phyloP scores from a whole-genome alignment of 2,329 filamentous ascomycete species.

The Juglanconis sp. region DNA sequence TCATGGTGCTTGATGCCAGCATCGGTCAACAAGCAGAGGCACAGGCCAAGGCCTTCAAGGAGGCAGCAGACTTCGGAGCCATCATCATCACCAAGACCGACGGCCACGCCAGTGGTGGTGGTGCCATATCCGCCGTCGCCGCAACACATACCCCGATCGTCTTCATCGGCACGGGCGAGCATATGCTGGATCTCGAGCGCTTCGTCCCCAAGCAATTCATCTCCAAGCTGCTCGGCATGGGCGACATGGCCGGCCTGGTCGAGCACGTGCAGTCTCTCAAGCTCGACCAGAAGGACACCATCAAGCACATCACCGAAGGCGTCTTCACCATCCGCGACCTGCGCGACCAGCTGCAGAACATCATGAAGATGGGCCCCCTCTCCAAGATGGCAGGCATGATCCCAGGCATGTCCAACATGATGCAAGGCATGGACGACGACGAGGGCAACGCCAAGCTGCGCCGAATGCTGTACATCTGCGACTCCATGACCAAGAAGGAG shows the following conservation, averaged over 20 bases:
- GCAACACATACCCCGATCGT: constrained; percentile 96
- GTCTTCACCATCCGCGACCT: constrained; percentile 95
- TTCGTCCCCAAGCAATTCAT: constrained; percentile 94
- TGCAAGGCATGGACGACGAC: constrained; percentile 95
- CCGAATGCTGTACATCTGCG: constrained; percentile 98
- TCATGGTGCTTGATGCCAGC: constrained; percentile 95
- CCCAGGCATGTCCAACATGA: constrained; percentile 87
- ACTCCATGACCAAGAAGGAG: constrained; percentile 96
- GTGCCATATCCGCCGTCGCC: constrained; percentile 94
- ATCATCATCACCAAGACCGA: constrained; percentile 99
- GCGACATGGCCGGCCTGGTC: constrained; percentile 89
- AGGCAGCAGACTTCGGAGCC: constrained; percentile 91
- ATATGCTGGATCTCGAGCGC: constrained; percentile 90
- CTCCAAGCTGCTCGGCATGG: constrained; percentile 92
- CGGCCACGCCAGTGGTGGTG: constrained; percentile 90
- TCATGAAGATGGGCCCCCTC: constrained; percentile 99
- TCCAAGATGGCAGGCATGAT: constrained; percentile 99
- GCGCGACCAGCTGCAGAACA: constrained; percentile 91
- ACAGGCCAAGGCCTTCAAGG: constrained; percentile 95
- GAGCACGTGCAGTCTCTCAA: constrained; percentile 96
- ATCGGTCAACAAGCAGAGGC: constrained; percentile 96
- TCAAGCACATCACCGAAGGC: constrained; percentile 97
- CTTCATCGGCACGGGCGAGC: constrained; percentile 95
- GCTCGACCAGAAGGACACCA: constrained; percentile 95
- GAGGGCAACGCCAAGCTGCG: constrained; percentile 91